Conservation (phyloP, 108 stramenopile species). For the Schizochytrium sp. region DNA sequence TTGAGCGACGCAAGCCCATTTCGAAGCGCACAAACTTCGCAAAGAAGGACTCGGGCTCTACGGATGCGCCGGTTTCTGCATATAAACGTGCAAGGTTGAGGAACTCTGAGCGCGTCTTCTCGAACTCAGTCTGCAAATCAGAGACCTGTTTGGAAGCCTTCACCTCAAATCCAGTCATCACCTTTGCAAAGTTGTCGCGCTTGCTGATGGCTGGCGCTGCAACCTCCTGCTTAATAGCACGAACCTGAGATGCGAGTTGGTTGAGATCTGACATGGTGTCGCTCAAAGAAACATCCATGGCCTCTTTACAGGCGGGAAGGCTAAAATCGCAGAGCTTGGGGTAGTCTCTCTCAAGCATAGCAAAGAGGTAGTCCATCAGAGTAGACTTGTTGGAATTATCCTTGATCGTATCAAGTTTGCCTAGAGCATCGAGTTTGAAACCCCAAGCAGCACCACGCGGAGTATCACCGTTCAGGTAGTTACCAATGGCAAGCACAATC, state of each 20-base stretch:
- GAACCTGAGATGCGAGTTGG: slow-evolving; percentile 39
- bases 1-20: neutral
- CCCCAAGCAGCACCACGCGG: slow-evolving; percentile 63
- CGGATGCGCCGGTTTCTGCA: slow-evolving; percentile 38
- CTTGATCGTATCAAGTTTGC: slow-evolving; percentile 67
- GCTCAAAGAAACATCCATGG: slow-evolving; percentile 30
- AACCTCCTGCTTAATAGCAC: slow-evolving; percentile 31
- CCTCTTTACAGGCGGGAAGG: slow-evolving; percentile 9
- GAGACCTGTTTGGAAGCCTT: slow-evolving; percentile 52
- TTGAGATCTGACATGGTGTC: slow-evolving; percentile 54
- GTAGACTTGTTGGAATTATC: slow-evolving; percentile 29
- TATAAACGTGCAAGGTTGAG: slow-evolving; percentile 26
- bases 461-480: slow-evolving; percentile 67
- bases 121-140: slow-evolving; percentile 35
- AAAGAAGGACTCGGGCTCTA: slow-evolving; percentile 59
- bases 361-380: slow-evolving; percentile 39
- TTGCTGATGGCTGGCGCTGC: slow-evolving; percentile 1
- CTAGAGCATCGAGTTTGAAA: slow-evolving; percentile 67
- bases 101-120: slow-evolving; percentile 26
- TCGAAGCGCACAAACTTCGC: slow-evolving; percentile 56
- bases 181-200: slow-evolving; percentile 19
- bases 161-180: slow-evolving; percentile 47
- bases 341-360: neutral
- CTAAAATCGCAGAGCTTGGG: slow-evolving; percentile 5
- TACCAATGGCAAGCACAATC: slow-evolving; percentile 66